Conservation (phyloP, 1,284 basidiomycete species). For the Cystobasidium sp. region DNA sequence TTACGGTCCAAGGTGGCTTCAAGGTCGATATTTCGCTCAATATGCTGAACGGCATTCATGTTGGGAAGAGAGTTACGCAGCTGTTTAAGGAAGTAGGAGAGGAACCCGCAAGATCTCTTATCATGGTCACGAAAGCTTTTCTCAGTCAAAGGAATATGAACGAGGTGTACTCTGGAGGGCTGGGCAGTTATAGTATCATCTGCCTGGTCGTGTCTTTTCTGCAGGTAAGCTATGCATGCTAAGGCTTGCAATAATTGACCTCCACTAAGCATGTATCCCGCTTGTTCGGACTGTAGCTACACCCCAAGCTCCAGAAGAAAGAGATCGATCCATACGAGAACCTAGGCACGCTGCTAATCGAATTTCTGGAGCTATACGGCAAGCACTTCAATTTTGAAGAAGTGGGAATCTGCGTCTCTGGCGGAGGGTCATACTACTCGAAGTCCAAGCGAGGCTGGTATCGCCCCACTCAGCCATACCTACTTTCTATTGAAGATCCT, state of each 20-base stretch:
- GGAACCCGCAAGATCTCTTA: conserved; percentile 61
- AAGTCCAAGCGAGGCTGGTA: conserved; percentile 80
- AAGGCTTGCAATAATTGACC: not conserved
- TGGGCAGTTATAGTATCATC: conserved; percentile 93
- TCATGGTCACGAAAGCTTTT: conserved; percentile 88
- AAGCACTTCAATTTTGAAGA: conserved; percentile 84
- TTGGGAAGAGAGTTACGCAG: conserved; percentile 62
- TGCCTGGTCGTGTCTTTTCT: conserved; percentile 91
- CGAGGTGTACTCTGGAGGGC: conserved; percentile 92
- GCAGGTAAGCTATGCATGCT: conserved; percentile 64
- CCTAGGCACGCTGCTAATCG: conserved; percentile 87
- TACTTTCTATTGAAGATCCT: conserved; percentile 93
- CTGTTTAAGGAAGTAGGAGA: conserved; percentile 51
- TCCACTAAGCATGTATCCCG: not conserved
- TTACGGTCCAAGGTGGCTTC: conserved; percentile 72
- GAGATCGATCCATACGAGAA: conserved; percentile 87
- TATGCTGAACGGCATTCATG: conserved; percentile 79
- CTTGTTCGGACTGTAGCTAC: conserved; percentile 64
- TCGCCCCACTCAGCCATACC: conserved; percentile 65
- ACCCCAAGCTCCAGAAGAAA: conserved; percentile 86
- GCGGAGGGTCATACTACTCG: conserved; percentile 81
- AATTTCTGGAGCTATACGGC: conserved; percentile 97
- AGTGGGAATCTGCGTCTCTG: conserved; percentile 78
- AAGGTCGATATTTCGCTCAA: conserved; percentile 90
- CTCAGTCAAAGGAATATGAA: conserved; percentile 90